Evolutionary conservation across 768 basidiomycete genomes (phyloP).

Genomic region (Tylopilus subfusipes): DNA sequence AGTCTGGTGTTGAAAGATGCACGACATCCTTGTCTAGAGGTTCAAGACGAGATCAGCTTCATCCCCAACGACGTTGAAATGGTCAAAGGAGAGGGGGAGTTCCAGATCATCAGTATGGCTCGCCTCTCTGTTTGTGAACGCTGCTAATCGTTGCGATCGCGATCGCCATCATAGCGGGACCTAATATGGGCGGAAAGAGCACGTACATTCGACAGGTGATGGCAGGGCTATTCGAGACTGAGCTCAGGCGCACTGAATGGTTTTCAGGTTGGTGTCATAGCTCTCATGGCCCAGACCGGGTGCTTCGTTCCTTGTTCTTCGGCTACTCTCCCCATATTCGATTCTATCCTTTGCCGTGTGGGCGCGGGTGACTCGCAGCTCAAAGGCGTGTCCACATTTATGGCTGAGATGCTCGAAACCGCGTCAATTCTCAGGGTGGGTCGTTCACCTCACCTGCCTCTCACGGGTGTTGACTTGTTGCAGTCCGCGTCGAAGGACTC

Average conservation of each 20-base stretch:
- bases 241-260: not conserved
- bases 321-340: slow-evolving; percentile 88
- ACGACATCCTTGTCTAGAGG: slow-evolving; percentile 93
- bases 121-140: not conserved
- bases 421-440: slow-evolving; percentile 87
- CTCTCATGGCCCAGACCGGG: slow-evolving; percentile 92
- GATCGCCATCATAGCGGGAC: slow-evolving; percentile 59
- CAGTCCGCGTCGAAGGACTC: slow-evolving; percentile 92
- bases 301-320: slow-evolving; percentile 92
- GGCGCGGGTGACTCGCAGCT: slow-evolving; percentile 97
- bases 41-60: slow-evolving; percentile 92
- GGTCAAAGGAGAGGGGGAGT: slow-evolving; percentile 90
- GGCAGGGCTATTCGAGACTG: not conserved
- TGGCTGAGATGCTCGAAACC: slow-evolving; percentile 99
- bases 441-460: not conserved
- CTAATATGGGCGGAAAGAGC: slow-evolving; percentile 99
- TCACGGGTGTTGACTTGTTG: not conserved
- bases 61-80: slow-evolving; percentile 96
- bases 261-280: slow-evolving; percentile 83
- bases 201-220: slow-evolving; percentile 91
- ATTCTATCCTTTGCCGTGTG: slow-evolving; percentile 92
- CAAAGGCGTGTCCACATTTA: slow-evolving; percentile 97
- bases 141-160: slow-evolving; percentile 3
- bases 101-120: slow-evolving; percentile 85
- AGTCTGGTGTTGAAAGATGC: slow-evolving; percentile 80